Evolutionary conservation across 2,329 filamentous ascomycete species (phyloP).

Genomic region (Fusarium marasasianum): DNA sequence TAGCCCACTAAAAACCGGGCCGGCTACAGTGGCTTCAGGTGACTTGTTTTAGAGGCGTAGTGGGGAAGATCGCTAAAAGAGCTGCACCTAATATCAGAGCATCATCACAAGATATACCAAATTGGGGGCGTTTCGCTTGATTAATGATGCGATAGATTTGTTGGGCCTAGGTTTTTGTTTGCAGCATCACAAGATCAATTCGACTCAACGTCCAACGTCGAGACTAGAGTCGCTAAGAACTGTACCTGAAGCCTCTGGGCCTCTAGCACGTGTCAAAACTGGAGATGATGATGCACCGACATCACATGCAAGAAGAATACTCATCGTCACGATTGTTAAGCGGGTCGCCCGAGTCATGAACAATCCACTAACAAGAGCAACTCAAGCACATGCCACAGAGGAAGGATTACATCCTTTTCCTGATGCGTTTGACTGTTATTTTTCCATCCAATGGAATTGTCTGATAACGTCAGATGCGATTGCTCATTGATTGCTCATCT

Average conservation of each 20-base stretch:
- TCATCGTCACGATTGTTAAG: constrained; percentile 25
- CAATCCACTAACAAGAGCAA: constrained; percentile 29
- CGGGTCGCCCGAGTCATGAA: constrained; percentile 31
- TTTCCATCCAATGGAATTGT: constrained; percentile 25
- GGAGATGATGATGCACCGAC: constrained; percentile 32
- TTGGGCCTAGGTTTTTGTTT: not conserved
- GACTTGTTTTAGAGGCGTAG: constrained; percentile 19
- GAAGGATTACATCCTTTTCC: constrained; percentile 23
- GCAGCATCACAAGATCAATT: constrained; percentile 27
- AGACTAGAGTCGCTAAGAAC: constrained; percentile 4
- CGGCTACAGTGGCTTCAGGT: constrained; percentile 37
- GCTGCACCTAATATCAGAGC: constrained; percentile 7
- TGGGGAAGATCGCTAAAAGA: constrained; percentile 39
- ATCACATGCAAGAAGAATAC: constrained; percentile 38
- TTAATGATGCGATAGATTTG: constrained; percentile 5
- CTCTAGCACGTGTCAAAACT: constrained; percentile 43
- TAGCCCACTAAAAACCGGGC: constrained; percentile 37
- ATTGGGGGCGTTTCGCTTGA: constrained; percentile 2
- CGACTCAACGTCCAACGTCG: not conserved
- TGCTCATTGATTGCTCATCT: constrained; percentile 22
- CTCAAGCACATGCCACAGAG: constrained; percentile 14
- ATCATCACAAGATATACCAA: constrained; percentile 13
- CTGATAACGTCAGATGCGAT: constrained; percentile 20
- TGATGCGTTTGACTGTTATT: constrained; percentile 28
- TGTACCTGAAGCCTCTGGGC: constrained; percentile 25